A percentile compares a stretch with the other conserved stretches of the same genome.
phyloP scores from a whole-genome alignment of 208 protist genomes.

The Crithidia thermophila region DNA sequence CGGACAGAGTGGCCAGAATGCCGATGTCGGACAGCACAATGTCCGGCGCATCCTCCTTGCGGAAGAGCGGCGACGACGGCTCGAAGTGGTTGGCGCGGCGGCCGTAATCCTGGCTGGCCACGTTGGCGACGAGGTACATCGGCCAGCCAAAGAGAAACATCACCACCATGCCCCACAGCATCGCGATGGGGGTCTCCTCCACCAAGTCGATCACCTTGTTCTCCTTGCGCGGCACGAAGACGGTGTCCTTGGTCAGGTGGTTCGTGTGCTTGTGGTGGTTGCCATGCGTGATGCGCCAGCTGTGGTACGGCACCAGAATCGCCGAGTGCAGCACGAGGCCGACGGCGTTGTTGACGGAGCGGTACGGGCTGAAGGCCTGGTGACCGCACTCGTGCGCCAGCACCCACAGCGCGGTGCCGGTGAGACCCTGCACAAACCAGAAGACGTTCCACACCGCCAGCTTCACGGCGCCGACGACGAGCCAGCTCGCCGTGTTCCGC shows the following conservation, averaged over 20 bases:
- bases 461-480: constrained; percentile 33
- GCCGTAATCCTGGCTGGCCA: constrained; percentile 73
- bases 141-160: constrained; percentile 93
- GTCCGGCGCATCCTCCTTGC: constrained; percentile 62
- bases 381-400: constrained; percentile 96
- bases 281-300: constrained; percentile 93
- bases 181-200: constrained; percentile 73
- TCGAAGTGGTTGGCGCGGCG: constrained; percentile 84
- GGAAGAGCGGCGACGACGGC: constrained; percentile 82
- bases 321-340: constrained; percentile 89
- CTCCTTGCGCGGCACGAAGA: constrained; percentile 79
- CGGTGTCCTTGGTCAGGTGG: constrained; percentile 91
- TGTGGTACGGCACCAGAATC: constrained; percentile 93
- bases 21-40: constrained; percentile 79
- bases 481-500: constrained; percentile 9
- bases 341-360: constrained; percentile 85
- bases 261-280: constrained; percentile 96
- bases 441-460: constrained; percentile 65
- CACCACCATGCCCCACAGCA: constrained; percentile 45
- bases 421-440: constrained; percentile 88
- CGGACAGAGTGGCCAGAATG: constrained; percentile 53
- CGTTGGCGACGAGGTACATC: constrained; percentile 84
- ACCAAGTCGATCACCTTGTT: constrained; percentile 60
- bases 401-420: constrained; percentile 92
- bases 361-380: constrained; percentile 84